These are phyloP conservation scores for Xylariaceae sp. DNA, from an alignment of 2,329 filamentous ascomycete genomes.

Conservation along the genomic window DNA sequence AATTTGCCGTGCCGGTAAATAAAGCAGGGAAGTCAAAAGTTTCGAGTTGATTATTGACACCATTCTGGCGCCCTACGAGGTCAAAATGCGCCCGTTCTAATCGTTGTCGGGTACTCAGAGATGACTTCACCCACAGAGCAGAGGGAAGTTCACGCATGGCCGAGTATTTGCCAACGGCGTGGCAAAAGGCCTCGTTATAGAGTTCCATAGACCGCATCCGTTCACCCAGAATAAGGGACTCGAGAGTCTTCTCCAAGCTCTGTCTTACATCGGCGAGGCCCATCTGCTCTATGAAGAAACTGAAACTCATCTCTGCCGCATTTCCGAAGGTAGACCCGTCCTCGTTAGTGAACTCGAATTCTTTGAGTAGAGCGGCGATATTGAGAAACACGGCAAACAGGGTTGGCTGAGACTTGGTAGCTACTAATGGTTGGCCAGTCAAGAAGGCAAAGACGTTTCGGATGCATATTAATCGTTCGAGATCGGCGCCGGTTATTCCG, in stretches of 20 bases:
- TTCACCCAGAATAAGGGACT: constrained; percentile 85
- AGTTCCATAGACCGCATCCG: constrained; percentile 73
- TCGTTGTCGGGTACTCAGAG: constrained; percentile 65
- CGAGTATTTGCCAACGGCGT: constrained; percentile 81
- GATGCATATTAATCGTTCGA: constrained; percentile 53
- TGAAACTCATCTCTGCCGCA: constrained; percentile 58
- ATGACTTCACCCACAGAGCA: constrained; percentile 65
- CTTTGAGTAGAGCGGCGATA: constrained; percentile 48
- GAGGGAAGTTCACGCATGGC: constrained; percentile 62
- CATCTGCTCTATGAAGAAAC: constrained; percentile 71
- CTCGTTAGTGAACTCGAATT: constrained; percentile 52
- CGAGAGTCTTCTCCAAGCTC: constrained; percentile 82
- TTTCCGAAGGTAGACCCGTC: constrained; percentile 56
- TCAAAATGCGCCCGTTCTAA: constrained; percentile 79
- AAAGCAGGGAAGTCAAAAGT: constrained; percentile 88
- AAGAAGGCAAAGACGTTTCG: constrained; percentile 63
- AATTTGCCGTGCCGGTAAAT: constrained; percentile 82
- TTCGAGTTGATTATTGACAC: constrained; percentile 66
- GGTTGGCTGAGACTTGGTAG: constrained; percentile 47
- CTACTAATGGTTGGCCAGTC: constrained; percentile 57
- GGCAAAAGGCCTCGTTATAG: constrained; percentile 88
- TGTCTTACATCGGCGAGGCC: constrained; percentile 71
- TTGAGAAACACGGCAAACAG: constrained; percentile 51
- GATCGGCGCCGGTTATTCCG: constrained; percentile 38
- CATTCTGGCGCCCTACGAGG: constrained; percentile 64